A percentile compares a stretch with the other conserved stretches of the same genome.
Conservation (phyloP, 441 rosid species). For the Populus trichocarpa region DNA sequence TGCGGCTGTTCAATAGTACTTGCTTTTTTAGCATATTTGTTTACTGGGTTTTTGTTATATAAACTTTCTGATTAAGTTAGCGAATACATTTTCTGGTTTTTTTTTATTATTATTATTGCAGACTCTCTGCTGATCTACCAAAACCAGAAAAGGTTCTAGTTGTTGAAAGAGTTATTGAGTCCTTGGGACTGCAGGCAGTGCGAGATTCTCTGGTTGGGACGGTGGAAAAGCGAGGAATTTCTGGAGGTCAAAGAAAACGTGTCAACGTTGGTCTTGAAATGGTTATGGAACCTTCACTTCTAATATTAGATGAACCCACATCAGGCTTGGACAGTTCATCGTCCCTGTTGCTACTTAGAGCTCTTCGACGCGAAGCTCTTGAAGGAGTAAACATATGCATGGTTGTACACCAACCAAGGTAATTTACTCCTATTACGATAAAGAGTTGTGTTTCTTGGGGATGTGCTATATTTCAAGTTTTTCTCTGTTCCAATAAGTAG, state of each 20-base stretch:
- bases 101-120: constrained; percentile 15
- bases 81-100: neutral
- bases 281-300: too few species aligned
- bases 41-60: neutral
- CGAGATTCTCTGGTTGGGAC: constrained; percentile 93
- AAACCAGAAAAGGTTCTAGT: constrained; percentile 82
- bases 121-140: constrained; percentile 73
- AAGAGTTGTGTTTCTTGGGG: too few species aligned
- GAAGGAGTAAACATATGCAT: too few species aligned
- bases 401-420: constrained; percentile 89
- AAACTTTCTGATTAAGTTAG: neutral
- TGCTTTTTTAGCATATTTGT: neutral
- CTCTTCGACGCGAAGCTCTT: too few species aligned
- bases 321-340: too few species aligned
- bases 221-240: constrained; percentile 93
- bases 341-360: too few species aligned
- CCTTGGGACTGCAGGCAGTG: constrained; percentile 74
- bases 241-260: constrained; percentile 97
- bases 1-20: neutral
- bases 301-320: too few species aligned
- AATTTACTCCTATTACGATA: neutral
- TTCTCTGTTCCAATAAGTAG: too few species aligned
- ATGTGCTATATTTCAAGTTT: too few species aligned
- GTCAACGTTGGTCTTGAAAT: constrained; percentile 86
- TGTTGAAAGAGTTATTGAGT: constrained; percentile 89